These are phyloP conservation scores for Hevea brasiliensis DNA, from an alignment of 345 rosid genomes.

Conservation along the genomic window DNA sequence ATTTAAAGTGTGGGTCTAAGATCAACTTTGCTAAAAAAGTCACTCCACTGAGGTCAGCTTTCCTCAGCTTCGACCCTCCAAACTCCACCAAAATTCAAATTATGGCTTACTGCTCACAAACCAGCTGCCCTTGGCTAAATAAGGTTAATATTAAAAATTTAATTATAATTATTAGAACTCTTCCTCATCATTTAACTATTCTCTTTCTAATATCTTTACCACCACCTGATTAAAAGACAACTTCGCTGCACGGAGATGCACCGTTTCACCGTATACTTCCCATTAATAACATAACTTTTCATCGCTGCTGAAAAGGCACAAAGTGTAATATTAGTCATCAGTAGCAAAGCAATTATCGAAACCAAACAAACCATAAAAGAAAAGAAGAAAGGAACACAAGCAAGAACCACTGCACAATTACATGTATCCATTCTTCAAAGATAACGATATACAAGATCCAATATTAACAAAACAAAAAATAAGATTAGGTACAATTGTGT, in stretches of 20 bases:
- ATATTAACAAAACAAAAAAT: neutral
- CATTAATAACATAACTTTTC: no score
- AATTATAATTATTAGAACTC: no score
- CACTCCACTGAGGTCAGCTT: constrained; percentile 13
- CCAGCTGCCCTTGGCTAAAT: neutral
- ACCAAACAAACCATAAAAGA: no score
- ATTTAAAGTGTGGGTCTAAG: constrained; percentile 3
- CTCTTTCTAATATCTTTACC: no score
- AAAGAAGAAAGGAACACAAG: neutral
- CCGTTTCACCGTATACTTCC: no score
- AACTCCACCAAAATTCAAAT: neutral
- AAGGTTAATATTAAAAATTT: no score
- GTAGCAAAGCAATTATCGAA: neutral
- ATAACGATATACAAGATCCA: neutral
- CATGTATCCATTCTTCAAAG: no score
- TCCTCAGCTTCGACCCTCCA: constrained; percentile 18
- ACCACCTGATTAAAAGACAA: no score
- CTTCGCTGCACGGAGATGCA: no score
- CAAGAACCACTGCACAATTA: no score
- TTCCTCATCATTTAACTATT: no score
- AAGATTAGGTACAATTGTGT: neutral
- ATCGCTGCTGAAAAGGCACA: neutral
- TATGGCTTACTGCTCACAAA: neutral
- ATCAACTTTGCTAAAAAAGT: neutral
- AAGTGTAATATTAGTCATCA: neutral